phyloP scores from a whole-genome alignment of 2,329 filamentous ascomycete species.

The Salinomyces thailandicus region DNA sequence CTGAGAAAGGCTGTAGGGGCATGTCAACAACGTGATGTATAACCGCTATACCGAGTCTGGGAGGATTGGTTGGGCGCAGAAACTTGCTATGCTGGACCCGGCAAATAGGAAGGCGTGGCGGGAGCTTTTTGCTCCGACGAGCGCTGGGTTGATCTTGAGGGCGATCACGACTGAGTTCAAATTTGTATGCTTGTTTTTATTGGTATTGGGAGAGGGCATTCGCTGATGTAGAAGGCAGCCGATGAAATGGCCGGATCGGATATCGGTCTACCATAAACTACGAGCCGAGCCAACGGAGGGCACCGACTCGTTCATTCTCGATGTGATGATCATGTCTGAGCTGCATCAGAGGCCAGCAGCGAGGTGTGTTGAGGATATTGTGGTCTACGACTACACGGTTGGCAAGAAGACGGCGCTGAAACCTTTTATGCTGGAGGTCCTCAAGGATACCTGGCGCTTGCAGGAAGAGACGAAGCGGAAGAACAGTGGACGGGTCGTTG shows the following conservation, averaged over 20 bases:
- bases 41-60: conserved; percentile 73
- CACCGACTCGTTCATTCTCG: conserved; percentile 48
- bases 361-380: conserved; percentile 64
- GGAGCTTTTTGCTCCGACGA: conserved; percentile 55
- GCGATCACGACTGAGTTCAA: conserved; percentile 79
- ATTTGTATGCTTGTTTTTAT: conserved; percentile 55
- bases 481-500: conserved; percentile 44
- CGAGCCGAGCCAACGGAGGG: conserved; percentile 39
- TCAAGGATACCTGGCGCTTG: conserved; percentile 47
- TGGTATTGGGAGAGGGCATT: not conserved
- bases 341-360: conserved; percentile 61
- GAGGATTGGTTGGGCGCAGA: conserved; percentile 65
- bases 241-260: conserved; percentile 70
- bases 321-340: conserved; percentile 64
- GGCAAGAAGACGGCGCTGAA: conserved; percentile 48
- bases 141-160: conserved; percentile 64
- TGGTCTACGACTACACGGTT: conserved; percentile 62
- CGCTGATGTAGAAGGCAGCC: conserved; percentile 44
- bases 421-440: conserved; percentile 51
- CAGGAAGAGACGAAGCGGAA: conserved; percentile 50
- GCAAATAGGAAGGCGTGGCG: conserved; percentile 54
- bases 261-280: conserved; percentile 77
- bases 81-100: conserved; percentile 56
- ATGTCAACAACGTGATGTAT: conserved; percentile 83
- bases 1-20: conserved; percentile 35